These are phyloP conservation scores for Phytophthora niederhauseri DNA, from an alignment of 352 stramenopile genomes.

Conservation along the genomic window DNA sequence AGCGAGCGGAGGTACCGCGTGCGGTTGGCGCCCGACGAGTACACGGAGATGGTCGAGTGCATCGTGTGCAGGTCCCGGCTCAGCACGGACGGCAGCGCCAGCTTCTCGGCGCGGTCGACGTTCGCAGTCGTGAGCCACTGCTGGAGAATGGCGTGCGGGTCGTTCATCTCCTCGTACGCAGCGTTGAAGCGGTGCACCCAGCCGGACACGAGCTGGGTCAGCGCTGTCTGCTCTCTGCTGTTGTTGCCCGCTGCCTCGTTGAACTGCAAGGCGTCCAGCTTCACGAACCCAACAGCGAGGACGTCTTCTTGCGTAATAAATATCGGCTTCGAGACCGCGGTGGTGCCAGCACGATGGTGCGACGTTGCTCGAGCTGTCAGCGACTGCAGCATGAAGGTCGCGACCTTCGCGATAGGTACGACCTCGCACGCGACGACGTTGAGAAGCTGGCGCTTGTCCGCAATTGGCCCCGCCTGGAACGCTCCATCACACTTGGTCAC, in stretches of 20 bases:
- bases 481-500: constrained; percentile 35
- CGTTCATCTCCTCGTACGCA: constrained; percentile 83
- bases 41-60: constrained; percentile 77
- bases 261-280: constrained; percentile 28
- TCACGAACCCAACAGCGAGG: constrained; percentile 55
- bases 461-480: constrained; percentile 40
- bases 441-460: constrained; percentile 54
- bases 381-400: constrained; percentile 70
- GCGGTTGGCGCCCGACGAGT: constrained; percentile 65
- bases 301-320: constrained; percentile 61
- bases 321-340: constrained; percentile 55
- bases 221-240: constrained; percentile 21
- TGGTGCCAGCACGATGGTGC: constrained; percentile 16
- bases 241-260: constrained; percentile 1
- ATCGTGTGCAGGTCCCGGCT: constrained; percentile 78
- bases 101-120: constrained; percentile 36
- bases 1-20: constrained; percentile 76
- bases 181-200: constrained; percentile 75
- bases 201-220: constrained; percentile 49
- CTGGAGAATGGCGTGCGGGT: constrained; percentile 64
- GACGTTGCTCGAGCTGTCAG: constrained; percentile 16
- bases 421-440: constrained; percentile 83
- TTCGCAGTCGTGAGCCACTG: constrained; percentile 84
- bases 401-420: constrained; percentile 70
- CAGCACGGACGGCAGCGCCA: constrained; percentile 51